A percentile compares a stretch with the other conserved stretches of the same genome.
phyloP scores from a whole-genome alignment of 208 protist species.

The Acanthamoeba castellanii region DNA sequence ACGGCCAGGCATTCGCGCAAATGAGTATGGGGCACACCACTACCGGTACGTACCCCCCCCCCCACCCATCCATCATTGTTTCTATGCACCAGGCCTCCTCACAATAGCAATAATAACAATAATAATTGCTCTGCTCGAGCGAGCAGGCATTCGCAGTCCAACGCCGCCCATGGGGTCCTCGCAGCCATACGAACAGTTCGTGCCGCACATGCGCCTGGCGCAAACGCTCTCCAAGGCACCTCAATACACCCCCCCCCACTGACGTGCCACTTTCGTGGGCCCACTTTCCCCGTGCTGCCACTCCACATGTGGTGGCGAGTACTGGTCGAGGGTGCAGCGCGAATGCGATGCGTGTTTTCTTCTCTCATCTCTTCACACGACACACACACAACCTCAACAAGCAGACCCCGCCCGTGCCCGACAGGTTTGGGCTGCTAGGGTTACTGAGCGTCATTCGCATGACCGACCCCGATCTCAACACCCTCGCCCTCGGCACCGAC shows the following conservation, averaged over 20 bases:
- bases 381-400: neutral
- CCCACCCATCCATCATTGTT: neutral
- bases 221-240: neutral
- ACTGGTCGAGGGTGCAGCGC: too few species aligned
- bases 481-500: constrained; percentile 92
- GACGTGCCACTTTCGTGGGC: neutral
- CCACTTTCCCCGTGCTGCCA: too few species aligned
- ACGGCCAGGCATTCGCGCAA: neutral
- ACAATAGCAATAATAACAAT: too few species aligned
- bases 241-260: too few species aligned
- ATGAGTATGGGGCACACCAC: neutral
- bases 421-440: constrained; percentile 89
- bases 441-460: constrained; percentile 91
- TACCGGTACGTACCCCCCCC: neutral
- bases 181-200: constrained; percentile 6
- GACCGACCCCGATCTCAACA: constrained; percentile 92
- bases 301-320: too few species aligned
- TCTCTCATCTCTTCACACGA: too few species aligned
- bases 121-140: neutral
- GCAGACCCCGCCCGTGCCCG: constrained; percentile 10
- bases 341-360: too few species aligned
- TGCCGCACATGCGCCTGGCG: constrained; percentile 20
- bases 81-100: too few species aligned
- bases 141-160: neutral
- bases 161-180: neutral